Conservation (phyloP, 345 rosid genomes). For the Aegle marmelos region DNA sequence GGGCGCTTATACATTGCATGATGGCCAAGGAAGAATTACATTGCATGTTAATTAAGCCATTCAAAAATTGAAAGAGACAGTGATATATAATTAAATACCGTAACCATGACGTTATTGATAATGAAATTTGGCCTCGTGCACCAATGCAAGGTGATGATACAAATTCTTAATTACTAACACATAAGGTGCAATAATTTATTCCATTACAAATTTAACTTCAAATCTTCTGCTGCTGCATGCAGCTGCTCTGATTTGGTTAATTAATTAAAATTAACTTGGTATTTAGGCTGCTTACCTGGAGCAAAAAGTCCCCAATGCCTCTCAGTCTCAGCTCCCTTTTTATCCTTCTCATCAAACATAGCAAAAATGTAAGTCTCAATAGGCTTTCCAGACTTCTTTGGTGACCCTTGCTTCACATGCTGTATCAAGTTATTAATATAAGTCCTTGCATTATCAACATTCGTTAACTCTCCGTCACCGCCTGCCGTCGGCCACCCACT, state of each 20-base stretch:
- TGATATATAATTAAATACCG: background rate
- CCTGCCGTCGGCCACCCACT: conserved; percentile 66
- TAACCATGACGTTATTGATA: background rate
- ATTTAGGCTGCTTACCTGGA: conserved; percentile 49
- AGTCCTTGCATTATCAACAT: conserved; percentile 46
- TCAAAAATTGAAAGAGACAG: background rate
- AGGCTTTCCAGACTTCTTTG: conserved; percentile 46
- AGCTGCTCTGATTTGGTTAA: background rate
- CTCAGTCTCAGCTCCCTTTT: conserved; percentile 38
- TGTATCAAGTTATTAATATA: conserved; percentile 50
- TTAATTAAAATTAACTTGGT: conserved; percentile 39
- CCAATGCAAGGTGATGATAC: background rate
- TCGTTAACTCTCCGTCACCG: conserved; percentile 41
- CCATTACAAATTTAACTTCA: background rate
- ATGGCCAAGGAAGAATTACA: too few relatives aligned
- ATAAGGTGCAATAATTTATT: background rate
- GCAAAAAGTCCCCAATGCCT: conserved; percentile 52
- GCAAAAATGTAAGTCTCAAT: conserved; percentile 67
- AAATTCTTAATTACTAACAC: background rate
- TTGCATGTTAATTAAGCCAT: background rate
- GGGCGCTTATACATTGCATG: too few relatives aligned
- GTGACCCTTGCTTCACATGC: conserved; percentile 48
- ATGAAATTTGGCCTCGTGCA: background rate
- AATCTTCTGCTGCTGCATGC: background rate
- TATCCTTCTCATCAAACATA: conserved; percentile 54